These are phyloP conservation scores for Daedaleopsis nitida DNA, from an alignment of 768 basidiomycete species.

Conservation along the genomic window DNA sequence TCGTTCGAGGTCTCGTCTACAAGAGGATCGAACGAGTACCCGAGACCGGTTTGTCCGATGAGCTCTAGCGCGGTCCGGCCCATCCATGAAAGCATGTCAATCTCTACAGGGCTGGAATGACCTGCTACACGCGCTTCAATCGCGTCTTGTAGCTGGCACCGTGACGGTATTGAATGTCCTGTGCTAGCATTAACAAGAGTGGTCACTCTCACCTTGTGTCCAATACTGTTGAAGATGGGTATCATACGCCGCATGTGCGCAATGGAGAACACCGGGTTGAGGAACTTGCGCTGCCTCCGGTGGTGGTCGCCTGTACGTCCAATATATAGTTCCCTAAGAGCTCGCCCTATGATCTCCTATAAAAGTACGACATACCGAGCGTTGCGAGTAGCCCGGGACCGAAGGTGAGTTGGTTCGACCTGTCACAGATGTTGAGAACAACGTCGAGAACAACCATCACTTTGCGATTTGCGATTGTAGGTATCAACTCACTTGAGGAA, in stretches of 20 bases:
- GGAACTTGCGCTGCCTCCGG: slow-evolving; percentile 5
- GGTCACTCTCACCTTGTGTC: not conserved
- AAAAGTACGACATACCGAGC: not conserved
- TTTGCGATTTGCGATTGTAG: no score
- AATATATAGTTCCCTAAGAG: not conserved
- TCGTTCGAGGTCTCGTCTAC: slow-evolving; percentile 8
- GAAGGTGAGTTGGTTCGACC: not conserved
- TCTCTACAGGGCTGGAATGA: slow-evolving; percentile 2
- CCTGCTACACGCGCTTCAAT: not conserved
- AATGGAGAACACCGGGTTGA: slow-evolving; percentile 11
- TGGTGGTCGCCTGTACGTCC: not conserved
- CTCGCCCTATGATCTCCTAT: not conserved
- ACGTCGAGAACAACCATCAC: no score
- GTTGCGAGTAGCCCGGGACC: not conserved
- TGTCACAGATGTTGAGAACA: not conserved
- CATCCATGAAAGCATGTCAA: slow-evolving; percentile 22
- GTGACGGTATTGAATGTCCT: not conserved
- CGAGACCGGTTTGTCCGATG: slow-evolving; percentile 17
- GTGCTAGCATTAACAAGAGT: no score
- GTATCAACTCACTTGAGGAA: slow-evolving; percentile 2
- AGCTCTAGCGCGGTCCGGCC: slow-evolving; percentile 16
- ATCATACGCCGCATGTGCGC: slow-evolving; percentile 7
- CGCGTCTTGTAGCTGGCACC: slow-evolving; percentile 14
- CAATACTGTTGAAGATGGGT: slow-evolving; percentile 2
- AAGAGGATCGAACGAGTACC: slow-evolving; percentile 19